Evolutionary conservation across 768 basidiomycete genomes (phyloP).

Genomic region (Hericium coralloides): DNA sequence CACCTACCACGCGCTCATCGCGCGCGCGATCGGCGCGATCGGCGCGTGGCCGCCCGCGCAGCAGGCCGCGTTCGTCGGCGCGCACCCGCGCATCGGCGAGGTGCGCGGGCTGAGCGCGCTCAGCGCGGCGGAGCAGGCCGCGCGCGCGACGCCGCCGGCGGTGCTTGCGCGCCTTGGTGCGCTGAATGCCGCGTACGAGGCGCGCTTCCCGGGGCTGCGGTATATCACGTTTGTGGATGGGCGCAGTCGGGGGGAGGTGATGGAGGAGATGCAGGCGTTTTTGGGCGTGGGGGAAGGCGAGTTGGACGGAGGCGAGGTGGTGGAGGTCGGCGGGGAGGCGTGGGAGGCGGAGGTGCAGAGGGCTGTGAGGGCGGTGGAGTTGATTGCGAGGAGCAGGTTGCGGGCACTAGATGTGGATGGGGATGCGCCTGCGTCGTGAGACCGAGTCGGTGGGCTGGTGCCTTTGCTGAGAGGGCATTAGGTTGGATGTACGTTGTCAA

Average conservation of each 20-base stretch:
- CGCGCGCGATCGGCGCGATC: slow-evolving; percentile 40
- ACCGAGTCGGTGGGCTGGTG: background rate
- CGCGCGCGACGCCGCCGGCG: slow-evolving; percentile 55
- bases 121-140: slow-evolving; percentile 73
- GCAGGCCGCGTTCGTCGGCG: slow-evolving; percentile 62
- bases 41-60: slow-evolving; percentile 40
- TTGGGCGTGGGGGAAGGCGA: slow-evolving; percentile 41
- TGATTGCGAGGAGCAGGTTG: slow-evolving; percentile 68
- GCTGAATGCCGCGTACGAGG: slow-evolving; percentile 75
- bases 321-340: slow-evolving; percentile 27
- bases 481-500: too few relatives aligned
- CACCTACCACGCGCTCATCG: slow-evolving; percentile 49
- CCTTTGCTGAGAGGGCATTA: too few relatives aligned
- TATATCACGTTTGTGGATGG: slow-evolving; percentile 94
- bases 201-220: slow-evolving; percentile 59
- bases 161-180: slow-evolving; percentile 64
- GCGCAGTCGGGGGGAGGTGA: slow-evolving; percentile 59
- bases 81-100: slow-evolving; percentile 88
- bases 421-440: slow-evolving; percentile 13
- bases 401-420: slow-evolving; percentile 31
- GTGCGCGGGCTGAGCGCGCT: slow-evolving; percentile 62
- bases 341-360: slow-evolving; percentile 67
- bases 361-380: slow-evolving; percentile 64
- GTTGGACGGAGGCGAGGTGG: slow-evolving; percentile 24
- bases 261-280: slow-evolving; percentile 69